Evolutionary conservation across 805 yeast species (phyloP), one percentile per base, ranked within the genome.

Genomic region (Ogataea glucozyma): DNA sequence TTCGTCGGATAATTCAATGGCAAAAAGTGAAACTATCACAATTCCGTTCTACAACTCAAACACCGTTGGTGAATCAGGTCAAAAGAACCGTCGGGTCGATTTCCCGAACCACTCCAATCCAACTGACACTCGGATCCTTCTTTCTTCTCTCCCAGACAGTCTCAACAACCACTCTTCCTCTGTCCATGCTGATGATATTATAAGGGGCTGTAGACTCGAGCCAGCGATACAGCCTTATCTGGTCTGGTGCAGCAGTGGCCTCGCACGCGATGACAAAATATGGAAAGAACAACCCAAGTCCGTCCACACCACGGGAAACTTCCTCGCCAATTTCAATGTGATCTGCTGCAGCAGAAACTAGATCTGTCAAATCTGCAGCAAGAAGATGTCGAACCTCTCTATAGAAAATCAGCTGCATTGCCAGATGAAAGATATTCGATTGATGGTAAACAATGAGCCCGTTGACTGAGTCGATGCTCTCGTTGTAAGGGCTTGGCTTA

Each of bases 391-490:
- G 14, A 9, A 34, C 38, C 29, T 34, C 38, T 7, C 38, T 20
- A 13, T 23, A 11, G 17, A 34, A 34, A 4, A 34, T 11, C 17
- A 34, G 29, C 22, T 24, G 27, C 27, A 34, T 34, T 10, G 38
- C 26, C 2, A 3, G 12, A 14, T 34, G 17, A 11, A 34, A 34
- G 6, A 34, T 34, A 27, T 23, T 34, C n/a, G 38, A 34, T 14
- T 34, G 38, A 23, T 34, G 38, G 20, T 34, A 34, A 16, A 34
- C 21, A 14, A 34, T 34, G 8, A 34, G 27, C n/a, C 38, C 38
- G 14, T 34, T 34, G 4, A 13, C 26, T 6, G 38, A 34, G 16
- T 34, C 38, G 6, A 34, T 16, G 17, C 38, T 23, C 29, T 34
- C 29, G 6, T 24, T 14, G 14, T 34, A 34, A 6, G 30, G 21